Conservation (phyloP, 495 filamentous ascomycete genomes). For the Xylaria grammica region DNA sequence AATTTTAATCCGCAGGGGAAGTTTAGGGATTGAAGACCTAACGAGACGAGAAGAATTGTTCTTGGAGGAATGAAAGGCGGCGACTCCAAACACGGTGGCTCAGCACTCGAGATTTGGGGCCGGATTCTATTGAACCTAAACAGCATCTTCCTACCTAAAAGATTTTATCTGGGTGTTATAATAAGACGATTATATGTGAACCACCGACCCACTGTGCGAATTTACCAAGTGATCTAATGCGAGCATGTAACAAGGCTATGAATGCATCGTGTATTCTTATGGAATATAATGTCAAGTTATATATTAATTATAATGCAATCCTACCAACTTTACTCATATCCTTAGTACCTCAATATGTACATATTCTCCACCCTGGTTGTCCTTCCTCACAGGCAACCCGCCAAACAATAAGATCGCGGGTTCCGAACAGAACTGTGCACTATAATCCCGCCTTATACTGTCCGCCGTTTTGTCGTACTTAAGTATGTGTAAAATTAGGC, state of each 20-base stretch:
- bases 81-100: background rate
- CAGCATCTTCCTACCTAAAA: background rate
- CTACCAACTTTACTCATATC: too few relatives aligned
- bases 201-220: background rate
- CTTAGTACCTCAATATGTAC: too few relatives aligned
- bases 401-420: too few relatives aligned
- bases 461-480: background rate
- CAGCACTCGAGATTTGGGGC: background rate
- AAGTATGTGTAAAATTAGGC: conserved; percentile 3
- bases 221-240: too few relatives aligned
- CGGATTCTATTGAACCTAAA: background rate
- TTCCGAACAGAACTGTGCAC: too few relatives aligned
- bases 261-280: background rate
- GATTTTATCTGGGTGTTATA: conserved; percentile 12
- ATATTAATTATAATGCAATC: background rate
- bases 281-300: too few relatives aligned
- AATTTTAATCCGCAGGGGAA: conserved; percentile 1
- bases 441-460: too few relatives aligned
- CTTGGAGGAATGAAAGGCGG: conserved; percentile 9
- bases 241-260: background rate
- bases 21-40: background rate
- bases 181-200: conserved; percentile 13
- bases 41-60: background rate
- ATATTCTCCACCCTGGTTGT: too few relatives aligned
- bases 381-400: too few relatives aligned